These are phyloP conservation scores for Volvox africanus DNA, from an alignment of 139 green algal species.

Conservation along the genomic window DNA sequence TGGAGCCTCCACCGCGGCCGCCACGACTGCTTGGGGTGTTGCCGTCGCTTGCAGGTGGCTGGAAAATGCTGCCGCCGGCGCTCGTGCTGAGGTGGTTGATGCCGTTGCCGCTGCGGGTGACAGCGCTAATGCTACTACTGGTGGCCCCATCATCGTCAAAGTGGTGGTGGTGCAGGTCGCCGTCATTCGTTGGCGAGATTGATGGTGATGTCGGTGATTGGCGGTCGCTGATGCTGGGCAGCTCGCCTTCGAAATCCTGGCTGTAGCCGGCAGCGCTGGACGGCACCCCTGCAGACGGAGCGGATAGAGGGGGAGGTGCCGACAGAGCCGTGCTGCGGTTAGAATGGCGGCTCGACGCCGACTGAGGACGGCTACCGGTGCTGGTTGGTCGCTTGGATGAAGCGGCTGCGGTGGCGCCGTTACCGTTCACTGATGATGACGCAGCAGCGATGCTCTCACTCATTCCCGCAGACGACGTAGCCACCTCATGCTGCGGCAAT, in stretches of 20 bases:
- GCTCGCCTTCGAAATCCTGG: neutral
- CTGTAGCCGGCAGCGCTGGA: constrained; percentile 13
- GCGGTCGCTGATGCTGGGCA: neutral
- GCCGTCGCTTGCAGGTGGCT: neutral
- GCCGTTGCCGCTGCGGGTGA: neutral
- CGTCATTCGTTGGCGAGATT: neutral
- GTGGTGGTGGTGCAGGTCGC: neutral
- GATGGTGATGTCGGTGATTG: neutral
- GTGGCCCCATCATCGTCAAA: neutral
- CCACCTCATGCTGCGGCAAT: neutral
- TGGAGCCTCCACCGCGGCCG: constrained; percentile 1
- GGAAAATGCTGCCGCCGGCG: constrained; percentile 35
- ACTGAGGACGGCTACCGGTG: neutral
- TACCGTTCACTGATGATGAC: neutral
- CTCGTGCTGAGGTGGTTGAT: neutral
- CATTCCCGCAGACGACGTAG: neutral
- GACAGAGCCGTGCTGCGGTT: neutral
- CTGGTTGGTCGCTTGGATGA: neutral
- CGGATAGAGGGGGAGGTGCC: neutral
- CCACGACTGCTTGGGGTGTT: neutral
- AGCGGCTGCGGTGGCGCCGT: neutral
- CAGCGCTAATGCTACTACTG: neutral
- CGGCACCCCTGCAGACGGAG: neutral
- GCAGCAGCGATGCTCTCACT: neutral
- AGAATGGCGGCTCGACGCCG: neutral